Conservation (phyloP, 2,329 filamentous ascomycete species). For the Plectosphaerella sp. region DNA sequence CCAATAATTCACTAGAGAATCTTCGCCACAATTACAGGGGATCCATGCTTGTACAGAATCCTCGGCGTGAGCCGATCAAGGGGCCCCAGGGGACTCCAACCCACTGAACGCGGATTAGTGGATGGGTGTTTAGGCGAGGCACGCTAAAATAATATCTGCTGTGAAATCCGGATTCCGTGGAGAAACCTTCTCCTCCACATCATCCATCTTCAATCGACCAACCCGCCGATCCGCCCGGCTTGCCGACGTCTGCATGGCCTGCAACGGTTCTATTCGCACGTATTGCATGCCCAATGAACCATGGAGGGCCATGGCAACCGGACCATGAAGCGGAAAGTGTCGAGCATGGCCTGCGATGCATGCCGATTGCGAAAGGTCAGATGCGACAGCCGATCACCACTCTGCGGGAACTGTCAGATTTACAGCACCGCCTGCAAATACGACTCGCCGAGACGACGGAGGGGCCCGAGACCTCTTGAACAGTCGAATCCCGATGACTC, state of each 20-base stretch:
- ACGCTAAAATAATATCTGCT: too few species aligned
- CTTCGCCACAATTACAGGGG: too few species aligned
- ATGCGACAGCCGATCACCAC: background rate
- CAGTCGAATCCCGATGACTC: too few species aligned
- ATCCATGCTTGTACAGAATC: too few species aligned
- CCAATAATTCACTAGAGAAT: too few species aligned
- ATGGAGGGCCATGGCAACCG: background rate
- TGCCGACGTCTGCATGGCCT: background rate
- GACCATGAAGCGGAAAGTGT: background rate
- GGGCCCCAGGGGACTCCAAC: too few species aligned
- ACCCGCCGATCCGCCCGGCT: background rate
- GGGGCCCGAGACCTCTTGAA: background rate
- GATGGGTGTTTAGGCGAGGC: too few species aligned
- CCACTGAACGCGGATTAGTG: too few species aligned
- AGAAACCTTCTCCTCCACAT: background rate
- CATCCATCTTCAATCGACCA: background rate
- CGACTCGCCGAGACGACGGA: background rate
- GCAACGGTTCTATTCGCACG: background rate
- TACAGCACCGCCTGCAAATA: background rate
- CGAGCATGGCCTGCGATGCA: constrained; percentile 2
- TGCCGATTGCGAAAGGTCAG: background rate
- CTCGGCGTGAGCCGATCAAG: too few species aligned
- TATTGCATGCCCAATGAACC: background rate
- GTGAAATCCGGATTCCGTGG: too few species aligned
- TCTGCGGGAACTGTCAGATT: background rate